Percentiles rank a stretch among this genome's conserved stretches.
These are phyloP conservation scores for Cryptococcus neoformans DNA, from an alignment of 1,284 basidiomycete genomes.

Conservation along the genomic window DNA sequence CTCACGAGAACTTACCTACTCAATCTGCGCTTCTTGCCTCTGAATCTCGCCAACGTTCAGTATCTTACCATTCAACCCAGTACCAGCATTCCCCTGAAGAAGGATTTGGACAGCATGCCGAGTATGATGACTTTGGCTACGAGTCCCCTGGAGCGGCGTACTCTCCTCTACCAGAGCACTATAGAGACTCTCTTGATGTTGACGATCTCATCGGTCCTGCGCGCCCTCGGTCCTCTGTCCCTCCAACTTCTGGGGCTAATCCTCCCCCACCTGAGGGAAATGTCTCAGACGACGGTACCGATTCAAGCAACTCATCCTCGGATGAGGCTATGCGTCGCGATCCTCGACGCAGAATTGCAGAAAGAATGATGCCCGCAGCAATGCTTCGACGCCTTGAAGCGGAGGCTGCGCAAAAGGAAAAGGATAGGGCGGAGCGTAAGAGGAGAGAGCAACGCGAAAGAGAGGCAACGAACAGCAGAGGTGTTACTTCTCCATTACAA, in stretches of 20 bases:
- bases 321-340: not conserved
- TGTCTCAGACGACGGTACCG: not conserved
- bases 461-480: not conserved
- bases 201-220: too few relatives aligned
- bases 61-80: too few relatives aligned
- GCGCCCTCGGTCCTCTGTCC: too few relatives aligned
- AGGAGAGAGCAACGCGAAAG: not conserved
- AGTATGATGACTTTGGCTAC: too few relatives aligned
- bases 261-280: not conserved
- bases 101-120: too few relatives aligned
- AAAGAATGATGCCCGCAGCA: slow-evolving; percentile 40
- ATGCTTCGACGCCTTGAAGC: slow-evolving; percentile 36
- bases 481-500: slow-evolving; percentile 20
- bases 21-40: too few relatives aligned
- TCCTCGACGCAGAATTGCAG: slow-evolving; percentile 24
- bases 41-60: too few relatives aligned
- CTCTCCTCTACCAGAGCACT: too few relatives aligned
- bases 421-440: slow-evolving; percentile 1
- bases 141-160: too few relatives aligned
- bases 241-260: not conserved
- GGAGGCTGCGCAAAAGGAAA: slow-evolving; percentile 14
- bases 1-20: too few relatives aligned
- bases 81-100: too few relatives aligned
- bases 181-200: too few relatives aligned
- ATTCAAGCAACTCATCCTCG: not conserved